Evolutionary conservation across 768 basidiomycete genomes (phyloP).

Genomic region (Terana coerulea): DNA sequence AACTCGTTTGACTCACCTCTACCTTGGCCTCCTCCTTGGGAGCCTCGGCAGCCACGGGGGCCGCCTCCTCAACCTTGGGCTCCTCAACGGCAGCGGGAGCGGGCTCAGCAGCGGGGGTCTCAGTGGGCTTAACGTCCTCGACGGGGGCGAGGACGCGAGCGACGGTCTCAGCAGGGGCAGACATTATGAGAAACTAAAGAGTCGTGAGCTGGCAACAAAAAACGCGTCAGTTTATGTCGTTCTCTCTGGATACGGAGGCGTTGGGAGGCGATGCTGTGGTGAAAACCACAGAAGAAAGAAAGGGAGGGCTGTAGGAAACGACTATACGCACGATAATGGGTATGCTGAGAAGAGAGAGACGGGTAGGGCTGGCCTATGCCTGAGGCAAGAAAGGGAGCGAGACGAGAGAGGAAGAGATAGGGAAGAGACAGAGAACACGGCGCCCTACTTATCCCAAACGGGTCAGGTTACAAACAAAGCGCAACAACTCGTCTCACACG

Average conservation of each 20-base stretch:
- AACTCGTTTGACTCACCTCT: constrained; percentile 29
- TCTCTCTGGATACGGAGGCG: constrained; percentile 14
- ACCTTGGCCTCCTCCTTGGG: constrained; percentile 38
- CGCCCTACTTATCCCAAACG: constrained; percentile 35
- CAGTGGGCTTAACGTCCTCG: constrained; percentile 53
- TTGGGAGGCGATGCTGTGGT: constrained; percentile 1
- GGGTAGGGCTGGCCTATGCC: constrained; percentile 38
- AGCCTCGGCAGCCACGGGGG: constrained; percentile 37
- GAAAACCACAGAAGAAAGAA: constrained; percentile 7
- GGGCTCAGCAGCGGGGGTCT: constrained; percentile 30
- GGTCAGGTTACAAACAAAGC: constrained; percentile 32
- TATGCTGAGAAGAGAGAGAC: constrained; percentile 59
- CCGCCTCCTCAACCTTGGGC: constrained; percentile 37
- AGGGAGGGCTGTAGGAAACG: constrained; percentile 7
- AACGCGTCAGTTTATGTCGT: constrained; percentile 13
- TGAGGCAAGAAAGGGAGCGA: constrained; percentile 25
- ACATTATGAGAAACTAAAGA: constrained; percentile 67
- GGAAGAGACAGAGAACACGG: constrained; percentile 25
- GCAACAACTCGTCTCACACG: constrained; percentile 19
- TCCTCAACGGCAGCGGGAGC: constrained; percentile 29
- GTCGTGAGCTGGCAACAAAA: constrained; percentile 46
- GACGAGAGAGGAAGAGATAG: constrained; percentile 32
- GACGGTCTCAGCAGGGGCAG: constrained; percentile 59
- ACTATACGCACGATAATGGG: constrained; percentile 44
- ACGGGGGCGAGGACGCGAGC: constrained; percentile 39